A percentile compares a stretch with the other conserved stretches of the same genome.
These are phyloP conservation scores for Cordyceps fumosorosea DNA, from an alignment of 2,329 filamentous ascomycete species.

Conservation along the genomic window DNA sequence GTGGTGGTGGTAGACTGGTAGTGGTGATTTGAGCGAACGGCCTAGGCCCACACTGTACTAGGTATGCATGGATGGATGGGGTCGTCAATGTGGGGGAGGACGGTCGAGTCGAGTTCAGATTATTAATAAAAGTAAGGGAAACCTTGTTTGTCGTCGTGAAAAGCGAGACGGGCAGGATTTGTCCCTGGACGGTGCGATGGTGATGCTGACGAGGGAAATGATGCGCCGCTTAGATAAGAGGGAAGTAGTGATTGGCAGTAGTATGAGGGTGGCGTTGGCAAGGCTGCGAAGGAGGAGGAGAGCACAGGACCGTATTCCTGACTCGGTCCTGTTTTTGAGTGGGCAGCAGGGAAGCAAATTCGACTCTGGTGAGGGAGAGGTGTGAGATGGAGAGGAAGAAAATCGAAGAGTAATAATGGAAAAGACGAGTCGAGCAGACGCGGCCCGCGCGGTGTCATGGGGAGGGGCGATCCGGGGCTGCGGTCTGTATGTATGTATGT, in stretches of 20 bases:
- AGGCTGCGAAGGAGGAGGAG: background rate
- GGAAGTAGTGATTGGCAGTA: background rate
- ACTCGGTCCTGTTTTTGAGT: background rate
- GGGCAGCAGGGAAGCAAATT: background rate
- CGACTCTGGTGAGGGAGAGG: background rate
- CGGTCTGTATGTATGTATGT: background rate
- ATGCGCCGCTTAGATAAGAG: background rate
- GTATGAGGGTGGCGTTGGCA: background rate
- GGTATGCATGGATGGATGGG: background rate
- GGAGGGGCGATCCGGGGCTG: background rate
- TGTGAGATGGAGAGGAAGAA: background rate
- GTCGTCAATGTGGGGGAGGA: background rate
- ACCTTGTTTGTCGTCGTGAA: background rate
- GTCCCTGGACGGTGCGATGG: background rate
- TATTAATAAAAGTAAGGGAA: background rate
- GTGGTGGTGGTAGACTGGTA: background rate
- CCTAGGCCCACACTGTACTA: background rate
- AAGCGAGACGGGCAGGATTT: background rate
- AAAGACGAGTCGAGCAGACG: background rate
- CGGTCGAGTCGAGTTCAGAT: background rate
- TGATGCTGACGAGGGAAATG: background rate
- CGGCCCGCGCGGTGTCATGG: background rate
- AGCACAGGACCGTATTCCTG: background rate
- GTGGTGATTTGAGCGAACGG: background rate
- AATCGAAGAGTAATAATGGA: background rate